Base-by-base conservation (phyloP, 2,329 filamentous ascomycete genomes). In the Geoglossum cookeanum region DNA sequence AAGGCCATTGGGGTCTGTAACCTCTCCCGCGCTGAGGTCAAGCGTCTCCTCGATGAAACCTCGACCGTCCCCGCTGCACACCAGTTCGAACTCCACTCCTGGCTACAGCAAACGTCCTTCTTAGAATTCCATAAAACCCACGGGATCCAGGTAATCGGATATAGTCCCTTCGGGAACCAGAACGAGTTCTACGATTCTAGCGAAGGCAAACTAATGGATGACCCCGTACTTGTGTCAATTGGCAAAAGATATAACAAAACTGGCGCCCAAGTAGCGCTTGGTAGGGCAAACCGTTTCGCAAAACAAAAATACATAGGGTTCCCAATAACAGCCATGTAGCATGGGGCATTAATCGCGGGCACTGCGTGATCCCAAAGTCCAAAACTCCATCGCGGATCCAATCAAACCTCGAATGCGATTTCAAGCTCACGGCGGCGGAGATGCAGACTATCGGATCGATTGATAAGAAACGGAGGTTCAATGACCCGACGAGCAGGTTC, bases 401-500 rank as follows among this genome's bases (percentile, higher is more conserved):
- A 61, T 61, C 64, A 27, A 75, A 75, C 57, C 60, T 74, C 7
- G 70, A 71, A 56, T 69, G 68, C 71, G 2, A 80, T 64, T 85
- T 85, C 66, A 75, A 77, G 63, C 70, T 85, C 30, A 72, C 74
- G 1, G 62, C 65, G 0, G 76, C 76, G 55, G 81, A 85, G 63
- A 67, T 84, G 62, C 67, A 75, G 64, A 77, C 74, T 68, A 76
- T 81, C 55, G 69, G 72, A 44, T 63, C 60, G 0, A 69, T 83
- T 22, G 78, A 84, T 64, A 79, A 76, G 68, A 81, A 81, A 67
- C 51, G 80, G 61, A 70, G 80, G 47, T 82, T 83, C 64, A 83
- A 82, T 58, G 79, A 83, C 64, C 74, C 78, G 3, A 76, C 72
- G 48, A 68, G 64, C 5, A 69, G 68, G 27, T 83, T 83, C 68